A percentile compares a stretch with the other conserved stretches of the same genome.
phyloP scores from a whole-genome alignment of 768 basidiomycete species.

The Russula griseocarnosa region DNA sequence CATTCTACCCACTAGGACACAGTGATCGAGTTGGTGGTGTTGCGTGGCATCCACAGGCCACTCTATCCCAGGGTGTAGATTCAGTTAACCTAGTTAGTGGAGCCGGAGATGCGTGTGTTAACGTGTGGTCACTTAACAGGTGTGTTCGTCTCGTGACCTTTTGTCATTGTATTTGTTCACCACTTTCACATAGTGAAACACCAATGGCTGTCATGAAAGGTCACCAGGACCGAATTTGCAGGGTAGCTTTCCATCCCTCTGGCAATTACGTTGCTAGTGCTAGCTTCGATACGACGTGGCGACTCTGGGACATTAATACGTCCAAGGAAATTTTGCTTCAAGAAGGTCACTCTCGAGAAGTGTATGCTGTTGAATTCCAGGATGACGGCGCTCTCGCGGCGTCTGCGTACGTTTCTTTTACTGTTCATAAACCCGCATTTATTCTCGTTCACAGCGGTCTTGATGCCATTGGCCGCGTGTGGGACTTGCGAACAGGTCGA shows the following conservation, averaged over 20 bases:
- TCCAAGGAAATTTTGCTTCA: constrained; percentile 81
- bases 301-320: constrained; percentile 89
- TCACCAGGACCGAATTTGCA: constrained; percentile 85
- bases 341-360: constrained; percentile 96
- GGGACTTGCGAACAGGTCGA: constrained; percentile 92
- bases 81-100: constrained; percentile 85
- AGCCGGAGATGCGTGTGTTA: constrained; percentile 79
- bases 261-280: constrained; percentile 92
- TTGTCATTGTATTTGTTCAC: constrained; percentile 1
- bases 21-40: constrained; percentile 90
- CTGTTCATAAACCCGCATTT: not conserved
- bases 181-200: constrained; percentile 54
- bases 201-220: constrained; percentile 85
- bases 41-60: constrained; percentile 96
- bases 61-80: constrained; percentile 58
- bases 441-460: constrained; percentile 59
- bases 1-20: constrained; percentile 53
- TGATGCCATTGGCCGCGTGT: constrained; percentile 94
- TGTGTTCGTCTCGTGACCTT: constrained; percentile 34
- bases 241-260: constrained; percentile 95
- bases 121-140: constrained; percentile 88
- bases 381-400: constrained; percentile 89
- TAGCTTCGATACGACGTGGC: constrained; percentile 96
- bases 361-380: constrained; percentile 95
- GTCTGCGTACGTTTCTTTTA: constrained; percentile 64